Evolutionary conservation across 805 yeast genomes (phyloP).

Genomic region (Suhomyces prunicola): DNA sequence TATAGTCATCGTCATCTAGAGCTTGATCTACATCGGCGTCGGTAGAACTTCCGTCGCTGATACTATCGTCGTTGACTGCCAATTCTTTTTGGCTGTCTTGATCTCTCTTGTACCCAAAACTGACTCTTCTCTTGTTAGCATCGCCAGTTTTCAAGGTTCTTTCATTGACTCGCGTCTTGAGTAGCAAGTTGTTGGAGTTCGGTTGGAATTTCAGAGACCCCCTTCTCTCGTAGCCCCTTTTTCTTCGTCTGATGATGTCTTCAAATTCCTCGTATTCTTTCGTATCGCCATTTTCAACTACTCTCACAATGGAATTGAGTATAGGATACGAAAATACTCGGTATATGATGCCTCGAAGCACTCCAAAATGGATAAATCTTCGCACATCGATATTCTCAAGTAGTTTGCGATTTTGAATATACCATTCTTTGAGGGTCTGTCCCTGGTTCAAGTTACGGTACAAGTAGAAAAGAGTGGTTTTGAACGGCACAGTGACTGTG

Average conservation of each 20-base stretch:
- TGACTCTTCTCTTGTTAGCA: conserved; percentile 26
- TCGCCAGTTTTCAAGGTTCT: conserved; percentile 16
- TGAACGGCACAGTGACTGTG: conserved; percentile 49
- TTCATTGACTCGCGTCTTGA: conserved; percentile 13
- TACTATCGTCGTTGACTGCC: not conserved
- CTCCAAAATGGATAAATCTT: conserved; percentile 83
- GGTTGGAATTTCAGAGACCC: not conserved
- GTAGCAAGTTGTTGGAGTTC: conserved; percentile 4
- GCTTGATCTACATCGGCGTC: not conserved
- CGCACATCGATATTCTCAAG: conserved; percentile 74
- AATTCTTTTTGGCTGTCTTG: not conserved
- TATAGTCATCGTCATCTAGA: conserved; percentile 7
- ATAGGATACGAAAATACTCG: conserved; percentile 78
- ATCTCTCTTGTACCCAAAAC: conserved; percentile 20
- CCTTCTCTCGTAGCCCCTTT: not conserved
- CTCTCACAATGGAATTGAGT: conserved; percentile 37
- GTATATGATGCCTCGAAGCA: conserved; percentile 75
- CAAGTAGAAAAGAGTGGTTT: conserved; percentile 63
- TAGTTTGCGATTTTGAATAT: conserved; percentile 54
- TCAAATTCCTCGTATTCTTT: conserved; percentile 12
- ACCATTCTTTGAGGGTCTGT: conserved; percentile 78
- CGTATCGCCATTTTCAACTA: conserved; percentile 29
- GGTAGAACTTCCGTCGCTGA: conserved; percentile 7
- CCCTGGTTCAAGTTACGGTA: conserved; percentile 80
- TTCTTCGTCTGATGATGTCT: conserved; percentile 13